Conservation (phyloP, 495 filamentous ascomycete species). For the Barbatosphaeria neglecta region DNA sequence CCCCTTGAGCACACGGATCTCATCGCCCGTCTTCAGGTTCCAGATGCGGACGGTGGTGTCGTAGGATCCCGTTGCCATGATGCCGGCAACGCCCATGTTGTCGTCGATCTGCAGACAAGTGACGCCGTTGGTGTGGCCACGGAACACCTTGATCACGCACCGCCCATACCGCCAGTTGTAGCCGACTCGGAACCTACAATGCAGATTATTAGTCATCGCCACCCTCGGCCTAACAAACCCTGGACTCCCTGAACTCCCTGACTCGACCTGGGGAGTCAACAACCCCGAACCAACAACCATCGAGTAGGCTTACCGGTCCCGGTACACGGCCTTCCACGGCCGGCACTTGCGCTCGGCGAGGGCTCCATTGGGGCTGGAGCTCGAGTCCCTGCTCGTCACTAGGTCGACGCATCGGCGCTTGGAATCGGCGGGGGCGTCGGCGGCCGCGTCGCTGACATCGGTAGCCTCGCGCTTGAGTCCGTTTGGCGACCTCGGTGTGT, state of each 20-base stretch:
- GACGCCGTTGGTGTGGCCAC: slow-evolving; percentile 85
- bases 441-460: slow-evolving; percentile 14
- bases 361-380: background rate
- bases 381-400: slow-evolving; percentile 8
- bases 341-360: slow-evolving; percentile 30
- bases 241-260: too few relatives aligned
- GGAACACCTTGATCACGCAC: slow-evolving; percentile 68
- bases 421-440: slow-evolving; percentile 13
- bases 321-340: slow-evolving; percentile 72
- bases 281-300: too few relatives aligned
- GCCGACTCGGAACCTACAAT: slow-evolving; percentile 58
- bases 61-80: slow-evolving; percentile 81
- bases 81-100: slow-evolving; percentile 39
- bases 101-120: slow-evolving; percentile 96
- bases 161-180: slow-evolving; percentile 95
- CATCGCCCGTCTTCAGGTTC: slow-evolving; percentile 81
- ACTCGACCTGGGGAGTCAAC: slow-evolving; percentile 2
- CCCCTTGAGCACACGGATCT: slow-evolving; percentile 69
- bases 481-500: background rate
- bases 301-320: slow-evolving; percentile 17
- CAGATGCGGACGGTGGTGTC: slow-evolving; percentile 92
- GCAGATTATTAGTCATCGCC: background rate
- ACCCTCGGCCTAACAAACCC: too few relatives aligned
- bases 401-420: slow-evolving; percentile 40
- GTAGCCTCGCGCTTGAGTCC: slow-evolving; percentile 20